Evolutionary conservation across 2,329 filamentous ascomycete species (phyloP), one percentile per base, ranked within the genome.

Genomic region (Curvularia sp.): DNA sequence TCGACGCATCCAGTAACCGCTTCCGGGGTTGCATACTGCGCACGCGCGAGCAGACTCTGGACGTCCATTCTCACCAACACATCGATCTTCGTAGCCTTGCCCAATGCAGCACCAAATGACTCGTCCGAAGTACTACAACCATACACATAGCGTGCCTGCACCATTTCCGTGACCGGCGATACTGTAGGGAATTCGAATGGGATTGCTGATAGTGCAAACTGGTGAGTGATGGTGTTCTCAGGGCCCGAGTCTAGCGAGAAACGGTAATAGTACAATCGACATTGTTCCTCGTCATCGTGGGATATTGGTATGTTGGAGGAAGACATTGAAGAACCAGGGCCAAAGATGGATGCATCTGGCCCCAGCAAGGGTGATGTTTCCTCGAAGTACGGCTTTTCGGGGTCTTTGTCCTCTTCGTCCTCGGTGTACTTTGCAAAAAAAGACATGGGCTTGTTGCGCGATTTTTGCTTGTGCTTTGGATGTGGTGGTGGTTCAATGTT

Each of bases 151-250:
- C 80, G 82, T 18, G 86, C 83, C 9, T 77, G 66, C 2, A 71
- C 77, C 87, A 90, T 90, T 19, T 84, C 81, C 15, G 78, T 69
- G 1, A 80, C 77, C 1, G 85, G 81, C 0, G 83, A 80, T 0
- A 89, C 74, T 0, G 85, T 84, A 0, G 89, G 88, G 50, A 91
- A 91, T 60, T 91, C 89, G 55, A 91, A 88, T 0, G 87, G 84
- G 41, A 91, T 85, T 1, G 85, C 81, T 0, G 86, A 83, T 1
- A 91, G 77, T 0, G 86, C 87, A 78, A 87, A 90, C 64, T 91
- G 86, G 46, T 88, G 81, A 0, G 79, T 80, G 41, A 90, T 88
- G 0, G 63, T 70, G 0, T 70, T 77, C 2, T 75, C 71, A 3
- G 66, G 65, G 0, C 66, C 46, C 3, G 69, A 59, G 0, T 68